Evolutionary conservation across 208 protist genomes (phyloP), one percentile per base, ranked within the genome.

Genomic region (Trypanosoma cruzi): DNA sequence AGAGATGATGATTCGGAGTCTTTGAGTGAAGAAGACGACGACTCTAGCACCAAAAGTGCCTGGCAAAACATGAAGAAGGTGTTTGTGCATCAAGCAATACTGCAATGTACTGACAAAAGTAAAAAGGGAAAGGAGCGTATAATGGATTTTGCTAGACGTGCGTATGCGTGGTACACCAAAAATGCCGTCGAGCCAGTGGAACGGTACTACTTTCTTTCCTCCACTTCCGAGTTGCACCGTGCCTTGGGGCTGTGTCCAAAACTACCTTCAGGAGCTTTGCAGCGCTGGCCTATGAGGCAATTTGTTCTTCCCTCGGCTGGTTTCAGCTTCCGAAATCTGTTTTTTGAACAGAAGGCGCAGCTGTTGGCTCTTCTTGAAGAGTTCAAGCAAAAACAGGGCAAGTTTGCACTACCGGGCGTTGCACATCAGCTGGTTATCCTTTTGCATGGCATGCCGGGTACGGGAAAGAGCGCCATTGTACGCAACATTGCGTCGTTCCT

Each of bases 381-480:
- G 52, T 97, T 97, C 62, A 50, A 71, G 50, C 60, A 84, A 1
- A 76, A 81, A 48, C 75, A 64, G 5, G 90, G 92, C 7, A 78
- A 82, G 59, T 98, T 88, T 70, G 86, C 71, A 14, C 64, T 91
- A 4, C 82, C 86, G 0, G 71, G 64, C 1, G 64, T 86, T n/a
- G 67, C 81, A 29, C 74, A 90, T 32, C 80, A 87, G 36, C 73
- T 98, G 1, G 82, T 80, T 32, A 76, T 96, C 32, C 86, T 98
- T 20, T 67, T 98, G 20, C 66, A 97, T 81, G 96, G 96, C 7
- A 82, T 93, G 24, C 95, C 96, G 13, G 97, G 97, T 0, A 98
- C 96, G 8, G 96, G 90, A 28, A 98, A 98, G 77, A 99, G 96
- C 16, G 91, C 85, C 32, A 75, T 95, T 46, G 84, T 97, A 24